A percentile compares a stretch with the other conserved stretches of the same genome.
phyloP scores from a whole-genome alignment of 2,329 filamentous ascomycete genomes.

The Aspergillus sp. region DNA sequence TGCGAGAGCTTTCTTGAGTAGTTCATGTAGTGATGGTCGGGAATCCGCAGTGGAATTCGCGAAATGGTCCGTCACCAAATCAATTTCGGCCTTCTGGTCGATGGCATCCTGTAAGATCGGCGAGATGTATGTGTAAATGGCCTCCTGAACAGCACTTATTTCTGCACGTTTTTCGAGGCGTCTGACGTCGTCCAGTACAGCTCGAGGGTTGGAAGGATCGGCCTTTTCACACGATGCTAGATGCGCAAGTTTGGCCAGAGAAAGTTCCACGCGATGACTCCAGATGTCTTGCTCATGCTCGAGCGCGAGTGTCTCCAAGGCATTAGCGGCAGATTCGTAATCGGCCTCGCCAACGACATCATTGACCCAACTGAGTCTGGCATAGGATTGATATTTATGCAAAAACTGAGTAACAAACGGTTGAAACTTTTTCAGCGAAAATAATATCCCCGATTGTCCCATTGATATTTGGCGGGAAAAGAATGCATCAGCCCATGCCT shows the following conservation, averaged over 20 bases:
- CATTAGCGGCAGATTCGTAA: constrained; percentile 69
- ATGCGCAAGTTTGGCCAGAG: constrained; percentile 77
- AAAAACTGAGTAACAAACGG: constrained; percentile 76
- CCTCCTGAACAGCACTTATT: constrained; percentile 76
- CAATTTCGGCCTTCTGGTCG: constrained; percentile 74
- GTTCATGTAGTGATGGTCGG: constrained; percentile 65
- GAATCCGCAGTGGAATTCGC: constrained; percentile 54
- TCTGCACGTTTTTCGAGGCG: constrained; percentile 64
- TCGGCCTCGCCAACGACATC: constrained; percentile 77
- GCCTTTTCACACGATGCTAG: constrained; percentile 60
- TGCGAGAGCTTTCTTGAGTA: constrained; percentile 70
- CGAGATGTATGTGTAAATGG: constrained; percentile 69
- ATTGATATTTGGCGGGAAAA: constrained; percentile 75
- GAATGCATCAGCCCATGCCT: constrained; percentile 63
- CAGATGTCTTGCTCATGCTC: constrained; percentile 76
- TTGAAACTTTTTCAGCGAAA: constrained; percentile 69
- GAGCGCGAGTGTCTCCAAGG: constrained; percentile 68
- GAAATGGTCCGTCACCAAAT: constrained; percentile 71
- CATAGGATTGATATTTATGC: constrained; percentile 67
- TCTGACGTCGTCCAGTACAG: constrained; percentile 47
- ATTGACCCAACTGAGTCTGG: constrained; percentile 91
- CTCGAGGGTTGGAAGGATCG: constrained; percentile 26
- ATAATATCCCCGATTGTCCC: constrained; percentile 64
- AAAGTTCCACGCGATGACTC: constrained; percentile 92
- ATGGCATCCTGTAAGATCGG: constrained; percentile 70